A percentile compares a stretch with the other conserved stretches of the same genome.
phyloP scores from a whole-genome alignment of 2,329 filamentous ascomycete species.

The Xylaria sp. region DNA sequence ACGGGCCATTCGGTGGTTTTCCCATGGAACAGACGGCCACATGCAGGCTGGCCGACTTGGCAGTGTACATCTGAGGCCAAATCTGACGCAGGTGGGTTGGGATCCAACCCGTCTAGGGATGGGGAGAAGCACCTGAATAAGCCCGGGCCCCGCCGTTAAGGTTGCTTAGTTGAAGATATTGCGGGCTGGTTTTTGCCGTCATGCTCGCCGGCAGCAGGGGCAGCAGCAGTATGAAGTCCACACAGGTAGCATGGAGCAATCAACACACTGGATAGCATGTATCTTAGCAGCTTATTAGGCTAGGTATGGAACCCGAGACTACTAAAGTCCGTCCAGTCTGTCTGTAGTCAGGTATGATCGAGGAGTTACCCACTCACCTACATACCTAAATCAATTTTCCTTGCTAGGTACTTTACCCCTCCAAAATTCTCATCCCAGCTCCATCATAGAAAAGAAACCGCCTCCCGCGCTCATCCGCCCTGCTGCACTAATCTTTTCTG shows the following conservation, averaged over 20 bases:
- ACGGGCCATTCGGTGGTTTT: not conserved
- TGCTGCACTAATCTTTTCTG: constrained; percentile 19
- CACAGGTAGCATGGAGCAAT: too few relatives aligned
- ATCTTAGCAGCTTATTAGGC: too few relatives aligned
- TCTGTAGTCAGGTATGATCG: too few relatives aligned
- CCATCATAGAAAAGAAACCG: constrained; percentile 38
- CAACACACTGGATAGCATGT: too few relatives aligned
- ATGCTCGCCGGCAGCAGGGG: constrained; percentile 7
- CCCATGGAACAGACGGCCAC: not conserved
- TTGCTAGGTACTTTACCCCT: constrained; percentile 29
- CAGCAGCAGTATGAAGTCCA: too few relatives aligned
- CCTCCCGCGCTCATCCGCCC: constrained; percentile 19
- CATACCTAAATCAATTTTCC: constrained; percentile 6
- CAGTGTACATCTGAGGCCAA: not conserved
- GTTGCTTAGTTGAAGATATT: constrained; percentile 19
- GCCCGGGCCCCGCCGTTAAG: constrained; percentile 32
- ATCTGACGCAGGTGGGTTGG: not conserved
- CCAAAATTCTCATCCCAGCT: constrained; percentile 16
- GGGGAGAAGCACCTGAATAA: constrained; percentile 31
- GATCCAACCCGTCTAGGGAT: constrained; percentile 3
- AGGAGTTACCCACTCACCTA: not conserved
- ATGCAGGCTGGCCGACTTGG: not conserved
- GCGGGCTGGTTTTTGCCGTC: constrained; percentile 10
- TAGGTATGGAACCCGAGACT: too few relatives aligned
- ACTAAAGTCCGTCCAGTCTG: too few relatives aligned